Base-by-base conservation (phyloP, 176 grass and related monocot species). In the Carex scoparia region DNA sequence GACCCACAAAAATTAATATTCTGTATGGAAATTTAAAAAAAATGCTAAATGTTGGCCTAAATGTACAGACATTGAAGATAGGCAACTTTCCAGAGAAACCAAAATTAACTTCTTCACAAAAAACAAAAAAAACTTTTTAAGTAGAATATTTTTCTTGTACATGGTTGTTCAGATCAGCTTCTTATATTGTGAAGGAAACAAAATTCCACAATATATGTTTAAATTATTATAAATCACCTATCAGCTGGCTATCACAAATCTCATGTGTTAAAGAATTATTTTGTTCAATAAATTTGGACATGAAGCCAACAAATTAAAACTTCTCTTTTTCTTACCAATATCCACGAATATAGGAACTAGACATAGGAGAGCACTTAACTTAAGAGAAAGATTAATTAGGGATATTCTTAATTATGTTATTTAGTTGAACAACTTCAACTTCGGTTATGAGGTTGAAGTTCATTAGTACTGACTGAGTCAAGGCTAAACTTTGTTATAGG, bases 371-470 rank as follows among this genome's bases (percentile, higher is more conserved):
- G 19, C 11, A 76, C 11, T 76, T 53, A 53, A 51, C 11, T 42
- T 40, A 42, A 71, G 40, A 69, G 15, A 69, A 5, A 69, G 4
- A 4, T 33, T 69, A 40, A 40, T 35, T 15, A 30, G 66, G 8
- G 7, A 23, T 31, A 46, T 53, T 31, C 5, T 44, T 55, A 53
- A 28, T 44, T 55, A 53, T 53, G 46, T 31, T n/a, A 76, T 31
- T 76, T 76, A 46, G 48, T 76, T 76, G 72, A 76, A n/a, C 72
- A 76, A 76, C 72, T 76, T 75, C 70, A 76, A 54, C 46, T 76
- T 76, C 54, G 10, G 4, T 51, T 31, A 77, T 31, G 7, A 77
- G 72, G 12, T 77, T 77, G 49, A 77, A 1, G 44, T 51, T 74
- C 15, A 51, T n/a, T 74, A 51, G 40, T 74, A 27, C 16, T 6